A percentile compares a stretch with the other conserved stretches of the same genome.
These are phyloP conservation scores for Echinosophora koreensis DNA, from an alignment of 306 rosid genomes.

Conservation along the genomic window DNA sequence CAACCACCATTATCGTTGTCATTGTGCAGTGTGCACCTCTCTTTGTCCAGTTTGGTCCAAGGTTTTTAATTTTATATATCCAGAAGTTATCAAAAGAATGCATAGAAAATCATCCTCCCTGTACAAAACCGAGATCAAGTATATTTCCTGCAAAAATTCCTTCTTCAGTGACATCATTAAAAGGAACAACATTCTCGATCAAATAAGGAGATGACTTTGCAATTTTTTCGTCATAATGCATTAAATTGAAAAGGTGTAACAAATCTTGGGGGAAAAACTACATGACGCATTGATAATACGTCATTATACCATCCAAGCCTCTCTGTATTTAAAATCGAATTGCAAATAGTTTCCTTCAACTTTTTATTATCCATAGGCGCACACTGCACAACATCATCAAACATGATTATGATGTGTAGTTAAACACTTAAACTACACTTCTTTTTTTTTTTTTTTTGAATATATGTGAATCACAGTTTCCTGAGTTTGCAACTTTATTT, in stretches of 20 bases:
- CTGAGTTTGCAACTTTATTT: no score
- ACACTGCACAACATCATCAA: no score
- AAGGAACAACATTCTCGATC: conserved; percentile 63
- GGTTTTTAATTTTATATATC: conserved; percentile 10
- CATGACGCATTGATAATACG: conserved; percentile 13
- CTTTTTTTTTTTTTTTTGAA: no score
- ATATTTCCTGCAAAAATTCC: conserved; percentile 97
- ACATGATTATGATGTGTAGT: no score
- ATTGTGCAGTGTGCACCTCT: no score
- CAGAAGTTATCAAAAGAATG: conserved; percentile 28
- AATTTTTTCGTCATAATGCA: conserved; percentile 87
- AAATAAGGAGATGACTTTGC: conserved; percentile 82
- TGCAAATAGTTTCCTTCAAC: no score
- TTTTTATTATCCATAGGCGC: no score
- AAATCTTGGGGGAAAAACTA: conserved; percentile 33
- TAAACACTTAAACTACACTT: no score
- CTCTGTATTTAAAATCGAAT: no score
- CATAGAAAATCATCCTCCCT: conserved; percentile 55
- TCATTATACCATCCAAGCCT: background rate
- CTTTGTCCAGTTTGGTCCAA: conserved; percentile 22
- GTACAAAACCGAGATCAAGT: conserved; percentile 96
- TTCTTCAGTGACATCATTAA: conserved; percentile 90
- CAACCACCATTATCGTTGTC: no score
- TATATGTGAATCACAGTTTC: no score
- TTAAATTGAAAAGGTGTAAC: conserved; percentile 38